A percentile compares a stretch with the other conserved stretches of the same genome.
These are phyloP conservation scores for Torulaspora microellipsoides DNA, from an alignment of 805 yeast species.

Conservation along the genomic window DNA sequence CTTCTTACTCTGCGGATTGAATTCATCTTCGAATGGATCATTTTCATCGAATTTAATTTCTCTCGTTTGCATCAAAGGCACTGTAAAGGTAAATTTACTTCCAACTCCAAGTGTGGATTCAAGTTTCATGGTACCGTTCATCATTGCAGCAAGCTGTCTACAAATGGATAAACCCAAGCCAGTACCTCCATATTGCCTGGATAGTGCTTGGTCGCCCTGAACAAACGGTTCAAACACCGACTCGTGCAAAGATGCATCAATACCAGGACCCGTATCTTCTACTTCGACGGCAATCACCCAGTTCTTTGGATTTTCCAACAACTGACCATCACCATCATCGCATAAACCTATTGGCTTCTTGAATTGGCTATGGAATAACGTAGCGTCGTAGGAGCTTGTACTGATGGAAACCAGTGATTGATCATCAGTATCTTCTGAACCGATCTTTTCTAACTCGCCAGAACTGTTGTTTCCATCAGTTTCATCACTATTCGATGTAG, in stretches of 20 bases:
- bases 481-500: slow-evolving; percentile 6
- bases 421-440: slow-evolving; percentile 11
- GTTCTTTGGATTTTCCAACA: slow-evolving; percentile 27
- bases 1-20: slow-evolving; percentile 50
- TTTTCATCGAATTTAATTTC: slow-evolving; percentile 32
- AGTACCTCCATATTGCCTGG: slow-evolving; percentile 92
- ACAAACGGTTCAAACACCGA: slow-evolving; percentile 94
- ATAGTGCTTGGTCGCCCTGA: slow-evolving; percentile 92
- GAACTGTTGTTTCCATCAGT: slow-evolving; percentile 4
- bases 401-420: slow-evolving; percentile 20
- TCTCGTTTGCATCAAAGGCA: slow-evolving; percentile 61
- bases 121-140: slow-evolving; percentile 80
- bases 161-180: slow-evolving; percentile 90
- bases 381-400: slow-evolving; percentile 41
- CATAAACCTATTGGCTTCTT: slow-evolving; percentile 27
- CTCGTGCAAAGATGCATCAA: slow-evolving; percentile 72
- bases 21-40: slow-evolving; percentile 60
- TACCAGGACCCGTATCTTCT: slow-evolving; percentile 92
- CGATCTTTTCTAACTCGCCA: slow-evolving; percentile 6
- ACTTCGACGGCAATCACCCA: slow-evolving; percentile 56
- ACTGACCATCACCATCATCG: slow-evolving; percentile 24
- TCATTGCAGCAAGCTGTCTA: slow-evolving; percentile 81
- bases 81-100: slow-evolving; percentile 73
- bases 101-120: slow-evolving; percentile 78
- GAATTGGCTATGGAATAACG: slow-evolving; percentile 42